Evolutionary conservation across 2,329 filamentous ascomycete genomes (phyloP).

Genomic region (Diaporthe aspalathi): DNA sequence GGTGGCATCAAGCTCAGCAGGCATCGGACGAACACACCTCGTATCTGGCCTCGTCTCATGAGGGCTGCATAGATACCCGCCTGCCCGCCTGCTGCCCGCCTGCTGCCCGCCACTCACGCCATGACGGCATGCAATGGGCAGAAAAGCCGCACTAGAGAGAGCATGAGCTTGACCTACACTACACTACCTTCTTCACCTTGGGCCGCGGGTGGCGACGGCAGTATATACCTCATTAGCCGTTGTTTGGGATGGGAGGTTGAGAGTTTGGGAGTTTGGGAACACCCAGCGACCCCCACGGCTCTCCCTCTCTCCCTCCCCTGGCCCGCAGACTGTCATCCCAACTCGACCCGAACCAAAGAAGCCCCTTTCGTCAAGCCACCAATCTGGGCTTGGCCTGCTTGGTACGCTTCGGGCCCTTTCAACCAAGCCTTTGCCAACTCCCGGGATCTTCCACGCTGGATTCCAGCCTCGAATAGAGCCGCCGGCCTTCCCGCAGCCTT

Average conservation of each 20-base stretch:
- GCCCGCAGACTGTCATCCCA: constrained; percentile 17
- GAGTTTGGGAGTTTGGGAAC: not conserved
- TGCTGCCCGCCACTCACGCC: not conserved
- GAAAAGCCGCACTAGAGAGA: not conserved
- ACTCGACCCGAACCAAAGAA: constrained; percentile 14
- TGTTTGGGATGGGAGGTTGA: too few species aligned
- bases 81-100: too few species aligned
- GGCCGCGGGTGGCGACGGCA: not conserved
- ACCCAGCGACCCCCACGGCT: not conserved
- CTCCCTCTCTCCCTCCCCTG: not conserved
- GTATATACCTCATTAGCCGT: too few species aligned
- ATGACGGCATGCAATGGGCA: constrained; percentile 16
- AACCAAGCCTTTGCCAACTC: constrained; percentile 22
- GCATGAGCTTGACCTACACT: constrained; percentile 7
- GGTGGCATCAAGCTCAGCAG: not conserved
- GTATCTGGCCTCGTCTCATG: constrained; percentile 15
- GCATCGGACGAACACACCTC: constrained; percentile 8
- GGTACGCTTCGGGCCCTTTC: not conserved
- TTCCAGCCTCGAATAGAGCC: constrained; percentile 14
- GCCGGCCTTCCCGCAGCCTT: constrained; percentile 14
- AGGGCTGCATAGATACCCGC: not conserved
- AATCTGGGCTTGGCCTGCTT: constrained; percentile 17
- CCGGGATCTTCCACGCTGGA: constrained; percentile 13
- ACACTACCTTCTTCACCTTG: not conserved
- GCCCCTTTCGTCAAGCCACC: constrained; percentile 25